Evolutionary conservation across 1,284 basidiomycete species (phyloP).

Genomic region (Trichosporon faecale): DNA sequence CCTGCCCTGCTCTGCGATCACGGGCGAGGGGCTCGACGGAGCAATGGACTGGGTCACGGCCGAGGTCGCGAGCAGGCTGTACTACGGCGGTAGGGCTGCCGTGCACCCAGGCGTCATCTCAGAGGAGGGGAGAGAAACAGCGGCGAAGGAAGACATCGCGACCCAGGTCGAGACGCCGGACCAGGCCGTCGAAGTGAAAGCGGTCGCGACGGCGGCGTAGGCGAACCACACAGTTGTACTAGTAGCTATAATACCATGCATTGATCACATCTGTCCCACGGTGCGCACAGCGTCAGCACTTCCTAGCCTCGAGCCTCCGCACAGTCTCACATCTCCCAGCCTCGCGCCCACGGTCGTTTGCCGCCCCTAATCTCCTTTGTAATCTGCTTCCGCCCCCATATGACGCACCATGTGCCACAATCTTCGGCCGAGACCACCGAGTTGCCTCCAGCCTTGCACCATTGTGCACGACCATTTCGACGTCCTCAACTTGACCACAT

Average conservation of each 20-base stretch:
- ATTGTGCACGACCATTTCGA: background rate
- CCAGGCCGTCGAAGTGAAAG: background rate
- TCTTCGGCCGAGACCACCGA: slow-evolving; percentile 8
- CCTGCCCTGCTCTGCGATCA: slow-evolving; percentile 86
- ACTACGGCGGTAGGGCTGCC: slow-evolving; percentile 26
- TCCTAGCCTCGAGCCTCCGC: background rate
- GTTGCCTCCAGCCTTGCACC: background rate
- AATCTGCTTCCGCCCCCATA: slow-evolving; percentile 6
- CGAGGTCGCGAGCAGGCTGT: slow-evolving; percentile 72
- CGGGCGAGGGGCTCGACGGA: slow-evolving; percentile 74
- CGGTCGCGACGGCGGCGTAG: background rate
- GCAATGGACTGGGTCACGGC: slow-evolving; percentile 94
- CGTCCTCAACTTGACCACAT: background rate
- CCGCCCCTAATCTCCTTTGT: background rate
- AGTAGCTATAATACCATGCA: background rate
- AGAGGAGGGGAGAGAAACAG: background rate
- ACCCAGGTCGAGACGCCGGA: background rate
- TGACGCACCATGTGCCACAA: slow-evolving; percentile 11
- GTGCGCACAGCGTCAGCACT: too few relatives aligned
- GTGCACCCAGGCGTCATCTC: background rate
- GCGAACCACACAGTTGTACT: background rate
- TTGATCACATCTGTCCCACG: background rate
- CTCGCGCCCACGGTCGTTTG: too few relatives aligned
- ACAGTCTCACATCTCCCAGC: background rate
- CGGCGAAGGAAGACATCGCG: background rate